Evolutionary conservation across 139 green algal species (phyloP).

Genomic region (Haematococcus lacustris): DNA sequence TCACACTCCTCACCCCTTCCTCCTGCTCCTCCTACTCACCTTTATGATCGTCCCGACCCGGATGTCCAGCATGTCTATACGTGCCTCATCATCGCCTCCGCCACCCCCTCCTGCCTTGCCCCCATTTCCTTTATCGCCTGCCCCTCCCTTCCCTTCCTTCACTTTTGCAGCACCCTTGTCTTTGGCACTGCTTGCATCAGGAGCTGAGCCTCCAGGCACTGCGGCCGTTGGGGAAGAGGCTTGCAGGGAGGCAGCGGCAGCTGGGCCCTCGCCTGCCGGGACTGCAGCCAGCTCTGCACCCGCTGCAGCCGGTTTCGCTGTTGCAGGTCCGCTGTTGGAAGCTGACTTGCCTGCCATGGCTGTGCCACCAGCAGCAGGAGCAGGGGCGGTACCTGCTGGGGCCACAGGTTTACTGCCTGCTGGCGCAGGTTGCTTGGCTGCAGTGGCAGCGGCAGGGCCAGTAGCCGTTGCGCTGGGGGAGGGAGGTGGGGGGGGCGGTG

Average conservation of each 20-base stretch:
- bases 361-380: background rate
- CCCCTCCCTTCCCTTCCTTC: conserved; percentile 5
- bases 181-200: too few relatives aligned
- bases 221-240: too few relatives aligned
- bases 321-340: too few relatives aligned
- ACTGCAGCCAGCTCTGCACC: conserved; percentile 2
- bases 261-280: background rate
- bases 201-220: too few relatives aligned
- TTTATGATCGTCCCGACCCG: conserved; percentile 76
- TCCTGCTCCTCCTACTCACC: too few relatives aligned
- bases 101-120: conserved; percentile 10
- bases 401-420: too few relatives aligned
- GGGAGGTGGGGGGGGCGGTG: background rate
- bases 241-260: too few relatives aligned
- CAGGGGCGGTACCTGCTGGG: background rate
- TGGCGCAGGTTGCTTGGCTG: too few relatives aligned
- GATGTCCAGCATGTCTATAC: conserved; percentile 65
- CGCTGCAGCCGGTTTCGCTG: conserved; percentile 4
- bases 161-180: conserved; percentile 18
- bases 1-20: too few relatives aligned
- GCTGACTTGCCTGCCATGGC: too few relatives aligned
- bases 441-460: too few relatives aligned
- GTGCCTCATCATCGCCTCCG: conserved; percentile 11
- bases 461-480: conserved; percentile 5
- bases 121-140: background rate